Base-by-base conservation (phyloP, 768 basidiomycete species). In the Rhizopogon rudus region DNA sequence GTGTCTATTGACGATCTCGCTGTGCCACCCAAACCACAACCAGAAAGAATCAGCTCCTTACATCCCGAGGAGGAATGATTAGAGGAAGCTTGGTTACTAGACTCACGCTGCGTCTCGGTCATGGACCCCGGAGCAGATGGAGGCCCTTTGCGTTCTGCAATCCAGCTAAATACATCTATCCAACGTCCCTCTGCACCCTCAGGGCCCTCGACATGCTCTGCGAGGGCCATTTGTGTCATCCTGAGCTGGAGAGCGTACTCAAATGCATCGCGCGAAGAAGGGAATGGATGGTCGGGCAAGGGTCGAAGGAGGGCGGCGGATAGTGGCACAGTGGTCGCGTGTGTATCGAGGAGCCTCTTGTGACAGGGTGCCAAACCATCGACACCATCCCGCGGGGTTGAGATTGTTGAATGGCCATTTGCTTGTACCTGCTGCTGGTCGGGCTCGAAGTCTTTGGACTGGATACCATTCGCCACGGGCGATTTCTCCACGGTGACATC, bases 101-200 rank as follows among this genome's bases (percentile, higher is more conserved):
- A 55, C 70, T 46, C 53, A 71, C 68, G 29, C 14, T 64, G 68
- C 25, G 57, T 58, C 35, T 70, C 68, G 9, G 66, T 60, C 29
- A 52, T 54, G 0, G 62, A 48, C 6, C 46, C 46, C 3, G 46
- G 35, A 14, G 33, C 22, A 4, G 46, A 48, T 7, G 46, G 46
- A 17, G 31, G 61, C 39, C 75, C 76, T 25, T 73, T 77, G 61
- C 77, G 75, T 54, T 85, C 86, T 0, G 93, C 86, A 64, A 93
- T 86, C 88, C 90, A 97, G 5, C 81, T 73, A 67, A 95, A 96
- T 7, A 93, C 79, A 28, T 93, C 91, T 14, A 93, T 75, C 82
- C 93, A 94, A 54, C 83, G 85, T 16, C 74, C 72, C 58, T 88
- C 86, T 0, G 93, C 94, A 40, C 84, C 82, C 62, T 95, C 92